phyloP scores from a whole-genome alignment of 495 filamentous ascomycete species.

The Neurospora sp. region DNA sequence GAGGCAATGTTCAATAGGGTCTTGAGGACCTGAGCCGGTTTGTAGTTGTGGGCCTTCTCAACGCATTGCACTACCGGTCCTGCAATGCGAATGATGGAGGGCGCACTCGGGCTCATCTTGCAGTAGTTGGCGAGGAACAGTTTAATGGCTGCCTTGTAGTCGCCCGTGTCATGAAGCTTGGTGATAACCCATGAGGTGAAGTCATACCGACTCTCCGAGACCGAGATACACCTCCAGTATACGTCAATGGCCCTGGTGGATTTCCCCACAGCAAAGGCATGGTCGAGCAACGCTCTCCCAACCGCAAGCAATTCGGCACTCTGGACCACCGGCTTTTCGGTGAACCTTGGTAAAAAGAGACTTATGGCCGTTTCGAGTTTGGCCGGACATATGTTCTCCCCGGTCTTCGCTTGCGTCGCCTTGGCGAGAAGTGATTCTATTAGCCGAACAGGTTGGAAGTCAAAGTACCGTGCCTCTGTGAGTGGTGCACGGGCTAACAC shows the following conservation, averaged over 20 bases:
- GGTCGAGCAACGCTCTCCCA: slow-evolving; percentile 23
- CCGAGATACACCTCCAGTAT: slow-evolving; percentile 20
- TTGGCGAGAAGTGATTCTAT: slow-evolving; percentile 19
- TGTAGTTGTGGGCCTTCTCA: slow-evolving; percentile 14
- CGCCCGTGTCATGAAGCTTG: slow-evolving; percentile 13
- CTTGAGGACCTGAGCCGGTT: slow-evolving; percentile 16
- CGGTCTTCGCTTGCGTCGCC: neutral
- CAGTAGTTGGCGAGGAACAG: slow-evolving; percentile 17
- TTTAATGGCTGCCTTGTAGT: slow-evolving; percentile 23
- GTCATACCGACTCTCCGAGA: slow-evolving; percentile 1
- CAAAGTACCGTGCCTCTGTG: slow-evolving; percentile 23
- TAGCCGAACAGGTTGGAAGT: slow-evolving; percentile 22
- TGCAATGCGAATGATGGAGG: slow-evolving; percentile 12
- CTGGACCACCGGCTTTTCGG: slow-evolving; percentile 9
- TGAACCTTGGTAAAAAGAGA: slow-evolving; percentile 27
- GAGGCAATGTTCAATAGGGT: slow-evolving; percentile 16
- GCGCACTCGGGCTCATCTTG: slow-evolving; percentile 12
- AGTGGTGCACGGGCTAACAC: slow-evolving; percentile 20
- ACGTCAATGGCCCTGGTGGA: slow-evolving; percentile 14
- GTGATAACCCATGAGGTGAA: slow-evolving; percentile 20
- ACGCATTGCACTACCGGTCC: slow-evolving; percentile 21
- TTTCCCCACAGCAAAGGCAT: slow-evolving; percentile 11
- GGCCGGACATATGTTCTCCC: neutral
- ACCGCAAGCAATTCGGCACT: slow-evolving; percentile 11
- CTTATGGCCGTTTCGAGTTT: slow-evolving; percentile 18